A percentile compares a stretch with the other conserved stretches of the same genome.
These are phyloP conservation scores for Brassica napus DNA, from an alignment of 345 rosid genomes.

Conservation along the genomic window Da-Ae NC_063440.1:20567501-20568000, in stretches of 20 bases:
- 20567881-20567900: constrained; percentile 50
- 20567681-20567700: too few species aligned
- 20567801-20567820: constrained; percentile 41
- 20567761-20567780: constrained; percentile 39
- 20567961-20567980: constrained; percentile 25
- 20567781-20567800: constrained; percentile 39
- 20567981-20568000: background rate
- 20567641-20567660: too few species aligned
- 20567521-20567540: too few species aligned
- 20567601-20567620: background rate
- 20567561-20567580: background rate
- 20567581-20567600: background rate
- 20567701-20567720: too few species aligned
- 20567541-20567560: background rate
- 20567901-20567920: constrained; percentile 54
- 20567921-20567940: constrained; percentile 57
- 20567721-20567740: background rate
- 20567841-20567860: constrained; percentile 2
- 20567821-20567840: constrained; percentile 35
- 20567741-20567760: background rate
- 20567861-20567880: constrained; percentile 44
- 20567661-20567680: too few species aligned
- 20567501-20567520: background rate
- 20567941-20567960: constrained; percentile 62
- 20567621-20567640: too few species aligned